Evolutionary conservation across 306 rosid genomes (phyloP).

Genomic region (Sindora glabra): DNA sequence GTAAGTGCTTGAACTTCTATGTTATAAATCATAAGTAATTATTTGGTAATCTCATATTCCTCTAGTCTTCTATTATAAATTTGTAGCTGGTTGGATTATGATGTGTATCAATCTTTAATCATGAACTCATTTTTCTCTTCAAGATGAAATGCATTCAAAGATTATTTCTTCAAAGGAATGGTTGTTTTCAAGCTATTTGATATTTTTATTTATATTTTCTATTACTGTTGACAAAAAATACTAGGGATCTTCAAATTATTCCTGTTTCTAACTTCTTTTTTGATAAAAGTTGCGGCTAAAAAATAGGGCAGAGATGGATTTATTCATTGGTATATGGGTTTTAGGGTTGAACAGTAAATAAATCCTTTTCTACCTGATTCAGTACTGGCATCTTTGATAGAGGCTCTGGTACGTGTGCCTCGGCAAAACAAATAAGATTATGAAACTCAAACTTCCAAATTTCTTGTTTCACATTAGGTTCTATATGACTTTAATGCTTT

Average conservation of each 20-base stretch:
- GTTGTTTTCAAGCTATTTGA: background rate
- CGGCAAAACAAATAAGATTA: background rate
- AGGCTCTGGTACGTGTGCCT: background rate
- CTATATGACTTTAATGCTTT: background rate
- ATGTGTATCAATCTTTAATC: conserved; percentile 8
- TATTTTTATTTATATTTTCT: background rate
- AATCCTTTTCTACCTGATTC: background rate
- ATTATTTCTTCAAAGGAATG: background rate
- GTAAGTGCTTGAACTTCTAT: conserved; percentile 42
- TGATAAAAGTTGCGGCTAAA: too few relatives aligned
- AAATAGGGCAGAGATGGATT: background rate
- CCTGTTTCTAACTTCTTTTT: background rate
- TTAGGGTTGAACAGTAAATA: background rate
- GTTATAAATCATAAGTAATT: conserved; percentile 1
- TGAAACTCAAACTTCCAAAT: background rate
- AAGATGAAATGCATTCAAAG: background rate
- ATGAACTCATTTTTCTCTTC: background rate
- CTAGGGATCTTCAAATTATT: background rate
- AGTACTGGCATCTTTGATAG: background rate
- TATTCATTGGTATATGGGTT: too few relatives aligned
- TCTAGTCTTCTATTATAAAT: background rate
- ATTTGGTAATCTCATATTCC: background rate
- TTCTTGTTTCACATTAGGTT: background rate
- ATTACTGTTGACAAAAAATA: background rate
- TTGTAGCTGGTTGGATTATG: background rate